Evolutionary conservation across 306 rosid genomes (phyloP).

Genomic region (Cucurbita moschata): DNA sequence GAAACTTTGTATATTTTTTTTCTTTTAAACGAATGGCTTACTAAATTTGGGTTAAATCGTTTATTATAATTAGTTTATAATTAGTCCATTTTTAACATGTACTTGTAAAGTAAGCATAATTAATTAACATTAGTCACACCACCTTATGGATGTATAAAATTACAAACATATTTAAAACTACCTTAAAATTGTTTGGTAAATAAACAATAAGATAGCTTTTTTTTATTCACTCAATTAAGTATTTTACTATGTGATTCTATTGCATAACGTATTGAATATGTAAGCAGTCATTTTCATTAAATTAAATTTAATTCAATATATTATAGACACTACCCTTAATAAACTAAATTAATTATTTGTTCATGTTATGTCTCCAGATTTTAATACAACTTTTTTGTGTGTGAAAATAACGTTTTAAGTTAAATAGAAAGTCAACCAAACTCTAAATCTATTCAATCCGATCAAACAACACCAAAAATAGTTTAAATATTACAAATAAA

Average conservation of each 20-base stretch:
- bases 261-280: background rate
- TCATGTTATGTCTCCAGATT: background rate
- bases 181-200: background rate
- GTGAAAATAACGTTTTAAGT: background rate
- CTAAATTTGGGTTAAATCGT: too few species aligned
- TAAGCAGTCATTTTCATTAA: background rate
- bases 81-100: too few species aligned
- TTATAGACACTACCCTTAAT: background rate
- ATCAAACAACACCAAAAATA: background rate
- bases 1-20: too few species aligned
- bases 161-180: background rate
- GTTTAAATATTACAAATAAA: background rate
- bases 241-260: background rate
- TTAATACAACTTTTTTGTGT: background rate
- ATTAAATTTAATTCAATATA: background rate
- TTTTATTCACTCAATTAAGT: background rate
- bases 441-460: background rate
- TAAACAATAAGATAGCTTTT: background rate
- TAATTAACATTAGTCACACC: background rate
- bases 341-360: background rate
- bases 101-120: too few species aligned
- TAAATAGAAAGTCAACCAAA: background rate
- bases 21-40: too few species aligned
- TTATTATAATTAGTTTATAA: too few species aligned
- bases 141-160: background rate